Base-by-base conservation (phyloP, 345 rosid species). In the Lepidium africanum region DNA sequence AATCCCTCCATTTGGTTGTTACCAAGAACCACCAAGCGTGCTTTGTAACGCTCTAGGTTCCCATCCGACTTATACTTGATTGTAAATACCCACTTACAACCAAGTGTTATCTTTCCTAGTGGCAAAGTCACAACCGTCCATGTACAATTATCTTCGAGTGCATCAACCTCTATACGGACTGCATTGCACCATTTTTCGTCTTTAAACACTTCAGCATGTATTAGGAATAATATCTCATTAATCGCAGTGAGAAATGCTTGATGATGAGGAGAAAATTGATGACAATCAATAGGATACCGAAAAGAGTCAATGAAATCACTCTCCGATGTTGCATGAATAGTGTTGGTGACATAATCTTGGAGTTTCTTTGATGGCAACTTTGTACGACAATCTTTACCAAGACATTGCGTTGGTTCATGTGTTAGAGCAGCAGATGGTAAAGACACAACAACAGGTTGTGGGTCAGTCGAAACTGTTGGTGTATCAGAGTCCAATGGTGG, bases 131-230 rank as follows among this genome's bases (percentile, higher is more conserved):
- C 16, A 5, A 50, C 16, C 0, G 36, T 50, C 36, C 16, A 50
- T 0, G 55, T 50, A 3, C 16, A 9, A 0, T 50, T 12, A 0
- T 50, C 55, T 2, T 50, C 55, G 0, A 50, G 36, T 3, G 16
- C 10, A 12, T 25, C 10, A 0, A 25, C 13, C 0, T 50, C 48
- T 1, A 5, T 5, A 0, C 16, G 5, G 0, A 25, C 2, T 0
- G 14, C 32, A 0, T 49, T 3, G 0, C 32, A 4, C 32, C 53
- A 49, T 1, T 17, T 9, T 0, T 16, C 50, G 17, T 46, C 50
- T 1, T 3, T 0, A 1, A 9, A 2, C 0, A 32, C 53, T 1
- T 48, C 32, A 2, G 0, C n/a, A 19, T 0, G 30, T 4, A 1
- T 10, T 2, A 0, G 27, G 53, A 5, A 19, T 21, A 0, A 19